Evolutionary conservation across 768 basidiomycete genomes (phyloP), one percentile per base, ranked within the genome.

Genomic region (Fibroporia radiculosa): DNA sequence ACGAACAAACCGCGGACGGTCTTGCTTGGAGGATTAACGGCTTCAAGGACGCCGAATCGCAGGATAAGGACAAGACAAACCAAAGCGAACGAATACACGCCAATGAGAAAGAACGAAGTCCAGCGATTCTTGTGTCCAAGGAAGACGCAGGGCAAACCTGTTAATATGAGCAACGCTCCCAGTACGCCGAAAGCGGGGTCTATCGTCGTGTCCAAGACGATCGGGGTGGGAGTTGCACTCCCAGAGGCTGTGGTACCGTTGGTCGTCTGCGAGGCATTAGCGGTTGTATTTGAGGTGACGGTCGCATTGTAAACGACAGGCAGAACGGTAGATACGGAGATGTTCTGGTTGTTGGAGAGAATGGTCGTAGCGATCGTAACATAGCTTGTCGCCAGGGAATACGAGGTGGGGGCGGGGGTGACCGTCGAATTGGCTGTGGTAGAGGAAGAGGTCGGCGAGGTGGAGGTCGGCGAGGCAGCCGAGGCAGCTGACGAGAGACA

Each of bases 71-170:
- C 83, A 56, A 89, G 70, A 59, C 90, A 90, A 56, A 86, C 79
- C 51, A 96, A 77, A 19, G 91, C 77, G 35, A 93, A 71, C 35
- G 87, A 78, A 66, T 96, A 97, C 65, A 91, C 91, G 32, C 91
- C 89, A 50, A 88, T 84, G 56, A 97, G 72, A 66, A 96, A 95
- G 70, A 93, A 85, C 11, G 92, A 93, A 16, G 88, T 87, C 92
- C 93, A 95, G 74, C 92, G 71, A 62, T 96, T 93, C 73, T 95
- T 95, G 68, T 93, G 91, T 18, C 93, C 93, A 67, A 88, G 82
- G 54, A 91, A 90, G 3, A 88, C 86, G 42, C 88, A 86, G 7
- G 91, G 90, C 5, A 93, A 69, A 37, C 93, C 93, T 7, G 88
- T 91, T 39, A 96, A 57, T 53, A 96, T 91, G 59, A 97, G 79